Conservation (phyloP, 768 basidiomycete species). For the Amanita inopinata region DNA sequence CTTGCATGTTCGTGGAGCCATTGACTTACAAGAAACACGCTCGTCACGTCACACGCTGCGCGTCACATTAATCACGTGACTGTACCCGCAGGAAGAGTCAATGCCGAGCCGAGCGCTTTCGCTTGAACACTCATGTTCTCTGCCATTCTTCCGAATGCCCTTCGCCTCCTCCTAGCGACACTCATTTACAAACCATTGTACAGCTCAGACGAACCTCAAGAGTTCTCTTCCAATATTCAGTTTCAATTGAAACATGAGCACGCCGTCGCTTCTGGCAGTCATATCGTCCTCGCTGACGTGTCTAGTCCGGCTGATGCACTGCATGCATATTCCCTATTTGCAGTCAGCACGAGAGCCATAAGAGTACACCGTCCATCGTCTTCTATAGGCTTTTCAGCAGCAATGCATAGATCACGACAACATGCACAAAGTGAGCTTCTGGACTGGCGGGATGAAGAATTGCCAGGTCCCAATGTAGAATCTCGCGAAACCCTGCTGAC, state of each 20-base stretch:
- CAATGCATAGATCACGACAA: slow-evolving; percentile 24
- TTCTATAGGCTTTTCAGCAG: slow-evolving; percentile 17
- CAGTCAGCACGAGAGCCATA: slow-evolving; percentile 26
- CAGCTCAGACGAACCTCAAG: slow-evolving; percentile 19
- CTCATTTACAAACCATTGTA: too few relatives aligned
- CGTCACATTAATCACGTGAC: neutral
- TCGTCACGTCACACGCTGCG: neutral
- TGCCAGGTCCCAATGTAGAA: slow-evolving; percentile 54
- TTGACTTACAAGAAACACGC: neutral
- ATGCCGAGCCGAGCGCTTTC: neutral
- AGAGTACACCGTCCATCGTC: slow-evolving; percentile 35
- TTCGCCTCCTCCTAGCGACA: slow-evolving; percentile 21
- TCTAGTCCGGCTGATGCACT: slow-evolving; percentile 21
- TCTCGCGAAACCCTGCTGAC: slow-evolving; percentile 57
- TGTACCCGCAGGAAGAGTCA: neutral
- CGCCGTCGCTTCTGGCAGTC: slow-evolving; percentile 29
- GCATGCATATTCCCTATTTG: slow-evolving; percentile 16
- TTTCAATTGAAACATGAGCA: slow-evolving; percentile 53
- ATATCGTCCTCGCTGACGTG: slow-evolving; percentile 41
- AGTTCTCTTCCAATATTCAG: slow-evolving; percentile 17
- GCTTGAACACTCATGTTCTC: slow-evolving; percentile 6
- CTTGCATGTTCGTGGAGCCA: too few relatives aligned
- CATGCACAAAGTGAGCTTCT: slow-evolving; percentile 22
- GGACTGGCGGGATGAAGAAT: slow-evolving; percentile 50
- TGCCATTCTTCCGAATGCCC: slow-evolving; percentile 5